Evolutionary conservation across 2,329 filamentous ascomycete species (phyloP).

Genomic region (Aspergillus hortae): DNA sequence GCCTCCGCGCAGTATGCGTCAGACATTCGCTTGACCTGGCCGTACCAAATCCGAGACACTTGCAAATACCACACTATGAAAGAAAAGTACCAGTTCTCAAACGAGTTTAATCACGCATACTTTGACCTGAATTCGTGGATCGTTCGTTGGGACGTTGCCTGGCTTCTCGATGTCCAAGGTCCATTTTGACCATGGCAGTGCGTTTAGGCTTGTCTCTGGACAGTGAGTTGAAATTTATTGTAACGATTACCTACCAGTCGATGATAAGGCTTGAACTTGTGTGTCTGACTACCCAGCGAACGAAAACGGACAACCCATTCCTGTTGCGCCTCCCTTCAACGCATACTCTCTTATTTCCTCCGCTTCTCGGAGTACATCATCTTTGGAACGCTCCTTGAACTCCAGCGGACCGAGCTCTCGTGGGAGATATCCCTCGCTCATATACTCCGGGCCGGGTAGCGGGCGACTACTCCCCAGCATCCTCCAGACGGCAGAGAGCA

Average conservation of each 20-base stretch:
- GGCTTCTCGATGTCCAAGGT: neutral
- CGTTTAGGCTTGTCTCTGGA: neutral
- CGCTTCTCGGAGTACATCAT: constrained; percentile 2
- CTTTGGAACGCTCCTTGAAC: constrained; percentile 3
- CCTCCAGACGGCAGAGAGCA: neutral
- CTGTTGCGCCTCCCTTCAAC: neutral
- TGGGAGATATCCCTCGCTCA: constrained; percentile 8
- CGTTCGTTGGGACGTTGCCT: neutral
- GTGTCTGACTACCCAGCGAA: neutral
- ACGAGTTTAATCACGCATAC: constrained; percentile 6
- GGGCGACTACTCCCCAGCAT: neutral
- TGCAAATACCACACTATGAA: constrained; percentile 8
- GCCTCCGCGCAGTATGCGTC: constrained; percentile 7
- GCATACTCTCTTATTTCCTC: constrained; percentile 6
- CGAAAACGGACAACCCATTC: constrained; percentile 5
- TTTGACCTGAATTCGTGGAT: constrained; percentile 7
- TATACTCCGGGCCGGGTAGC: constrained; percentile 1
- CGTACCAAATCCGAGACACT: constrained; percentile 10
- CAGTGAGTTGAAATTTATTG: neutral
- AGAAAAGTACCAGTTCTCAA: constrained; percentile 6
- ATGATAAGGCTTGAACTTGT: too few relatives aligned
- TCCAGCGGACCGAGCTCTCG: constrained; percentile 6
- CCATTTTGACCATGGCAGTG: neutral
- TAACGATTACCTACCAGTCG: too few relatives aligned
- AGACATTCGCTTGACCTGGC: constrained; percentile 7